Evolutionary conservation across 2,329 filamentous ascomycete species (phyloP), one percentile per base, ranked within the genome.

Genomic region (Endoconidiophora laricicola): DNA sequence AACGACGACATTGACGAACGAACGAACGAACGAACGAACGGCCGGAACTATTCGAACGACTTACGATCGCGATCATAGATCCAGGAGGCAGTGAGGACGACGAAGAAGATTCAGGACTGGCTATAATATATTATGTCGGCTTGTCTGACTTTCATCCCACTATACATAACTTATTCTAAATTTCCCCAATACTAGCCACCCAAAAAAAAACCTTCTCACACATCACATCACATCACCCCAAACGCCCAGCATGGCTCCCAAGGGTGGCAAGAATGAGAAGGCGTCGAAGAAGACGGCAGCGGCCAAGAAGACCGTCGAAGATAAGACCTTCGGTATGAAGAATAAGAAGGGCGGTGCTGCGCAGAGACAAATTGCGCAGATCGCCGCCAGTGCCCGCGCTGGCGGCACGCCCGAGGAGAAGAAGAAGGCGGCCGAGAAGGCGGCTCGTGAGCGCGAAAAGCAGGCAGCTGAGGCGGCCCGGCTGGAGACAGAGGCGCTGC

Each of bases 251-350:
- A 87, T 88, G 83, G 70, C 83, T 64, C 83, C 83, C 53, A 87
- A 87, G 65, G 69, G 60, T 57, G 70, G 67, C 63, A 56, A 56
- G 44, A 53, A 53, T 36, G 52, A 50, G 20, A 49, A 40, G 16
- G 22, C 7, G 16, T 33, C 29, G 6, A 50, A 50, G 41, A 45
- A 50, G 46, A 79, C 79, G 68, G 62, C 69, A 20, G 65, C 69
- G 53, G 59, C 69, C 58, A 86, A 86, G 68, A 86, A 86, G 69
- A 60, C 72, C 42, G 84, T 87, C 56, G 86, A 91, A 55, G 91
- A 98, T 72, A 91, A 90, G 70, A 94, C 91, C 45, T 98, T 98
- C 73, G 91, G 91, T 60, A 96, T 98, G 91, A 98, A 98, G 71
- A 98, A 98, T 64, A 98, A 98, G 73, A 98, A 95, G 74, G 91